These are phyloP conservation scores for Russula griseocarnosa DNA, from an alignment of 768 basidiomycete genomes.

Conservation along the genomic window DNA sequence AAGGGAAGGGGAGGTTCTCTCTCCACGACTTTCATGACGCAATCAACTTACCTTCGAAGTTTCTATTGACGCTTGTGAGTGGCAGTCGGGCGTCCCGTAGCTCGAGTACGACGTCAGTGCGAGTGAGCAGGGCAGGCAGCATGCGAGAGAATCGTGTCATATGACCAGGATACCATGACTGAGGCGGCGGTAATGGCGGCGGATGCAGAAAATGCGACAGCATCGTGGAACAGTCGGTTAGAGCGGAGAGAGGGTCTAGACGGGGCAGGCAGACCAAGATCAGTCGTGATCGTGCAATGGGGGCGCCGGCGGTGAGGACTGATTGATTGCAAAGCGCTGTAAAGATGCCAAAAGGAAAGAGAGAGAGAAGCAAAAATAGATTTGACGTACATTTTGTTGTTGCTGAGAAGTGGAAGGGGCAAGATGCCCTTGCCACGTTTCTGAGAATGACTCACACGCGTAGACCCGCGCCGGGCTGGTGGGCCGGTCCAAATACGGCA, in stretches of 20 bases:
- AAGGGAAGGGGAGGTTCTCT: background rate
- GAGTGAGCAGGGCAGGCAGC: constrained; percentile 70
- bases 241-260: constrained; percentile 7
- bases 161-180: constrained; percentile 95
- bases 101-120: constrained; percentile 90
- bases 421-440: constrained; percentile 13
- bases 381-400: constrained; percentile 24
- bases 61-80: constrained; percentile 88
- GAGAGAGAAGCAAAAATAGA: background rate
- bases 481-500: no score
- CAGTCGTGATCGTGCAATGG: background rate
- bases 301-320: background rate
- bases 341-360: background rate
- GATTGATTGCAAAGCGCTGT: background rate
- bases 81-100: constrained; percentile 90
- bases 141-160: constrained; percentile 84
- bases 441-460: background rate
- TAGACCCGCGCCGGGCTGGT: constrained; percentile 20
- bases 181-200: constrained; percentile 60
- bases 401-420: background rate
- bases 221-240: constrained; percentile 30
- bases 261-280: no score
- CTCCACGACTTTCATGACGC: constrained; percentile 25
- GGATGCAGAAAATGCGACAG: constrained; percentile 40
- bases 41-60: constrained; percentile 63